phyloP scores from a whole-genome alignment of 495 filamentous ascomycete species.

The Niebla homalea region DNA sequence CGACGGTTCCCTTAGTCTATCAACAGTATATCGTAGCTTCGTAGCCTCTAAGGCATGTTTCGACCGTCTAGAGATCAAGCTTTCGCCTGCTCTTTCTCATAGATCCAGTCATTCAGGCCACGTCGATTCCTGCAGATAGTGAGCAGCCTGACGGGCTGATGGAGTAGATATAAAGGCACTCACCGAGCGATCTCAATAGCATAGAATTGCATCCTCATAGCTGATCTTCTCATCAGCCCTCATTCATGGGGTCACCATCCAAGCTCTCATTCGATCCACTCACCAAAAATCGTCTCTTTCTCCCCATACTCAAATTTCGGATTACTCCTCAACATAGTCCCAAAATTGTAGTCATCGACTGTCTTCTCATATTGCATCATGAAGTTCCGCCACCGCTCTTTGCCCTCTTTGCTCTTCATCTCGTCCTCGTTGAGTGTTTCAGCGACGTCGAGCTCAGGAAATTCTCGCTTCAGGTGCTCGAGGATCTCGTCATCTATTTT shows the following conservation, averaged over 20 bases:
- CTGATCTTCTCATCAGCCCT: conserved; percentile 4
- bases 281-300: conserved; percentile 85
- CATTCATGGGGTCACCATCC: not conserved
- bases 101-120: conserved; percentile 93
- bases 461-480: conserved; percentile 69
- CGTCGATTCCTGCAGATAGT: conserved; percentile 51
- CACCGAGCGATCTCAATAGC: conserved; percentile 87
- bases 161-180: conserved; percentile 4
- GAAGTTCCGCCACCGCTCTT: conserved; percentile 92
- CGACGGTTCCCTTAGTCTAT: too few relatives aligned
- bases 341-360: conserved; percentile 93
- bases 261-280: conserved; percentile 1
- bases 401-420: conserved; percentile 96
- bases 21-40: too few relatives aligned
- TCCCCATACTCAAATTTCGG: conserved; percentile 74
- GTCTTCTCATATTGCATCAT: conserved; percentile 88
- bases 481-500: conserved; percentile 91
- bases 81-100: conserved; percentile 53
- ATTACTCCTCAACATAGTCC: conserved; percentile 72
- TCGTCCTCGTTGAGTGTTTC: conserved; percentile 72
- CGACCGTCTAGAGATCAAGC: too few relatives aligned
- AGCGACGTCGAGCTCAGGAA: conserved; percentile 82
- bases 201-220: conserved; percentile 91
- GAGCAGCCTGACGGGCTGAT: not conserved
- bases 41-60: too few relatives aligned